Evolutionary conservation across 1,139 yeast genomes (phyloP).

Genomic region (Debaryomyces robertsiae): DNA sequence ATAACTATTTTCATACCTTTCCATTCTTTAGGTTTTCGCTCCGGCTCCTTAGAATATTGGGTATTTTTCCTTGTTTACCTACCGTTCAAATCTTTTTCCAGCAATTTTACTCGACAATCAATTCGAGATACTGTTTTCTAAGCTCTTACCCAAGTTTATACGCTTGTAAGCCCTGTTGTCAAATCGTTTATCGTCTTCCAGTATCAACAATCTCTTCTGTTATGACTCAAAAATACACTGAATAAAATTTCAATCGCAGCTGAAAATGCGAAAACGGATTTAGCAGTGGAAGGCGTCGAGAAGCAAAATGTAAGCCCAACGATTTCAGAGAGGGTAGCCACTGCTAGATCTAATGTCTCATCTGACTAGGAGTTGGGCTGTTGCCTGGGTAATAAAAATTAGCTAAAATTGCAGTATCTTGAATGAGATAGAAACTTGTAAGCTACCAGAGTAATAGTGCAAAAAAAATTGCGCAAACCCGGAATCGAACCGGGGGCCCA

Average conservation of each 20-base stretch:
- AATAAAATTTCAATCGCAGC: neutral
- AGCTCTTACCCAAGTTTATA: too few relatives aligned
- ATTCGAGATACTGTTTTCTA: too few relatives aligned
- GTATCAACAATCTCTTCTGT: too few relatives aligned
- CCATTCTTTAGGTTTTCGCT: slow-evolving; percentile 12
- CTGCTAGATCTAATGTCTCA: too few relatives aligned
- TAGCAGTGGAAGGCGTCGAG: neutral
- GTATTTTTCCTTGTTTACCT: neutral
- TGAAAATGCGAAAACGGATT: slow-evolving; percentile 9
- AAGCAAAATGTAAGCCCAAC: neutral
- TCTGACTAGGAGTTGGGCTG: too few relatives aligned
- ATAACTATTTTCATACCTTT: slow-evolving; percentile 16
- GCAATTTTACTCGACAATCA: too few relatives aligned
- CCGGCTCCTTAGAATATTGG: neutral
- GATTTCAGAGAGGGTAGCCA: neutral
- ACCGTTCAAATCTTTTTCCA: neutral
- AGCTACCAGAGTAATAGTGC: neutral
- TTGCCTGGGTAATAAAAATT: too few relatives aligned
- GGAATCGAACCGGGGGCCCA: slow-evolving; percentile 25
- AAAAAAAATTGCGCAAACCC: slow-evolving; percentile 21
- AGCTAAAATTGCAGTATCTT: too few relatives aligned
- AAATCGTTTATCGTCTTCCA: too few relatives aligned
- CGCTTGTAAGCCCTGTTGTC: too few relatives aligned
- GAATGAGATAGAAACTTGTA: too few relatives aligned
- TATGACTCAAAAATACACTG: neutral